phyloP scores from a whole-genome alignment of 768 basidiomycete genomes.

The Termitomyces sp. region DNA sequence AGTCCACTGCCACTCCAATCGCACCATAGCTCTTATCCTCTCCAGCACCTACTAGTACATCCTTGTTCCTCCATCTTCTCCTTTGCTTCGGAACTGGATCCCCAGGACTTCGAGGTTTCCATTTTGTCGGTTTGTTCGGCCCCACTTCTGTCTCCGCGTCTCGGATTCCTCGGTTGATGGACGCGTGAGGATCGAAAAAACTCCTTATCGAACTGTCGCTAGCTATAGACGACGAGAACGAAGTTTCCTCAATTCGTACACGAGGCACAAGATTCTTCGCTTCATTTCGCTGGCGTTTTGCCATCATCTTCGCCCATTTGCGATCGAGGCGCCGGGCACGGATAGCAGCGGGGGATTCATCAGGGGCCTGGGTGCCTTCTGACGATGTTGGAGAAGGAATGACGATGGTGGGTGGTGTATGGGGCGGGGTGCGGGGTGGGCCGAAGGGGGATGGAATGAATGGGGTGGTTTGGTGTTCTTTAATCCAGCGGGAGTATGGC shows the following conservation, averaged over 20 bases:
- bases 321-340: background rate
- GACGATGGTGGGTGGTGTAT: background rate
- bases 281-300: background rate
- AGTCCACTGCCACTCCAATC: background rate
- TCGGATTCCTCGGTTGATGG: background rate
- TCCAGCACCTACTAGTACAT: background rate
- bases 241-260: background rate
- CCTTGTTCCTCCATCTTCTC: background rate
- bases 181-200: constrained; percentile 1
- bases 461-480: background rate
- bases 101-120: background rate
- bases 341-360: background rate
- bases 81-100: background rate
- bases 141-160: background rate
- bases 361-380: background rate
- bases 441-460: background rate
- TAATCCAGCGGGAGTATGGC: background rate
- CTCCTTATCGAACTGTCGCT: background rate
- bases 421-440: background rate
- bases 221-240: background rate
- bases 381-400: constrained; percentile 7
- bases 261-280: background rate
- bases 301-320: constrained; percentile 1
- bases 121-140: background rate
- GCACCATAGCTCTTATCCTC: background rate